These are phyloP conservation scores for Cymbopogon flexuosus DNA, from an alignment of 202 grass and related monocot genomes.

Conservation along the genomic window DNA sequence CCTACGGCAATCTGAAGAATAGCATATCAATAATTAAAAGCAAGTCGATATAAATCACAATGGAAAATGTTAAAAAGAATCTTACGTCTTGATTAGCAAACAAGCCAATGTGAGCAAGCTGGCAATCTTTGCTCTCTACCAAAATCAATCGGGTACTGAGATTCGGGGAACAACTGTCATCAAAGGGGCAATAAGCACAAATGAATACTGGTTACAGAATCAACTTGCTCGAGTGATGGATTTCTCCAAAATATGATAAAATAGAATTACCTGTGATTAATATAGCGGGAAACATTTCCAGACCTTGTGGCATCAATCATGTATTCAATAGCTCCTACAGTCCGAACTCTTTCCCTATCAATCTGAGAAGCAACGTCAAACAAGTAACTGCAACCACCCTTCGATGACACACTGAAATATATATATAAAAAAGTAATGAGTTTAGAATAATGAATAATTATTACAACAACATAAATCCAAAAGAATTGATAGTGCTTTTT, in stretches of 20 bases:
- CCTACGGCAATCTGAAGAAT: conserved; percentile 62
- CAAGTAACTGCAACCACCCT: conserved; percentile 52
- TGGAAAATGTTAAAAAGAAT: conserved; percentile 9
- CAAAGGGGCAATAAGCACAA: conserved; percentile 26
- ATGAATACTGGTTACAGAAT: conserved; percentile 21
- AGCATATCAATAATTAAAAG: conserved; percentile 27
- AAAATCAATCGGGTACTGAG: conserved; percentile 61
- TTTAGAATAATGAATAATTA: conserved; percentile 19
- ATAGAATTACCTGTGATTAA: conserved; percentile 85
- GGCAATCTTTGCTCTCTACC: conserved; percentile 79
- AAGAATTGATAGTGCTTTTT: neutral
- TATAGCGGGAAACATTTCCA: conserved; percentile 86
- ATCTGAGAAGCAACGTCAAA: conserved; percentile 61
- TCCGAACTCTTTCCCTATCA: conserved; percentile 46
- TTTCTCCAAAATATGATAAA: conserved; percentile 21
- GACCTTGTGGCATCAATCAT: conserved; percentile 79
- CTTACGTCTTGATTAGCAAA: conserved; percentile 84
- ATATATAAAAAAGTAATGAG: neutral
- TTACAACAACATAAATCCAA: conserved; percentile 18
- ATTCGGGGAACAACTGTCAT: conserved; percentile 85
- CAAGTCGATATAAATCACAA: neutral
- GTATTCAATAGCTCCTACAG: conserved; percentile 40
- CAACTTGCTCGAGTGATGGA: neutral
- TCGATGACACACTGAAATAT: conserved; percentile 43
- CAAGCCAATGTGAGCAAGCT: conserved; percentile 80